phyloP scores from a whole-genome alignment of 805 yeast genomes.

The Teunomyces kruisii region DNA sequence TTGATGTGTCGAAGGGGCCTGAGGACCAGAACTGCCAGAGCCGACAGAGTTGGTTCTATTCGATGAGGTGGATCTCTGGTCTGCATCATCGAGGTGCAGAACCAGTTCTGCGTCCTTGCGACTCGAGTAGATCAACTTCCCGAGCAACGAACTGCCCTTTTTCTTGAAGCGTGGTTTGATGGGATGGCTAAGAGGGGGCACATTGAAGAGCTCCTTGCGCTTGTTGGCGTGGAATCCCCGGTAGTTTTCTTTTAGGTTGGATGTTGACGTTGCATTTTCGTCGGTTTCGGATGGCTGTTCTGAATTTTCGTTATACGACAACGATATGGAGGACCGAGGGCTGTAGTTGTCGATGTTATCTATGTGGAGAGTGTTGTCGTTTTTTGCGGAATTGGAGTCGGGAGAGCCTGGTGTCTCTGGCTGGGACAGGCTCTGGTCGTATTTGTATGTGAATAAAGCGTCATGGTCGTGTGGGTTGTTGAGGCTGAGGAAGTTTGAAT shows the following conservation, averaged over 20 bases:
- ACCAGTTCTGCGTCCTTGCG: conserved; percentile 30
- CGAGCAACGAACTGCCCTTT: conserved; percentile 36
- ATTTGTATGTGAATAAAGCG: conserved; percentile 10
- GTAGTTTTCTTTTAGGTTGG: conserved; percentile 25
- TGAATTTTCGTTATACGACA: conserved; percentile 1
- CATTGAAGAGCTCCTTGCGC: conserved; percentile 27
- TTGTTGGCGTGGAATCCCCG: conserved; percentile 42
- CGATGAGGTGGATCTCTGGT: not conserved
- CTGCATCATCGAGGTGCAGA: not conserved
- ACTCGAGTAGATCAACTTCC: conserved; percentile 37
- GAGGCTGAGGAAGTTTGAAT: not conserved
- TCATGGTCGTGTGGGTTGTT: conserved; percentile 6
- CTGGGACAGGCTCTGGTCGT: conserved; percentile 6
- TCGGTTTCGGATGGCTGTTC: not conserved
- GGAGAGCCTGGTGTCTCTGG: not conserved
- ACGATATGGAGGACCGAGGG: conserved; percentile 12
- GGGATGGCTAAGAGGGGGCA: conserved; percentile 51
- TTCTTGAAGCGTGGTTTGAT: conserved; percentile 47
- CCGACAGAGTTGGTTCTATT: conserved; percentile 10
- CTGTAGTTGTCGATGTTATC: conserved; percentile 10
- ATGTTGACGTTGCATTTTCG: not conserved
- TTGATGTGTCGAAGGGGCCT: not conserved
- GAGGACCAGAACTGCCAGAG: conserved; percentile 1
- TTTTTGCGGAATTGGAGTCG: not conserved
- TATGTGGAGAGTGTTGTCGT: not conserved